Evolutionary conservation across 768 basidiomycete genomes (phyloP).

Genomic region (Mrakia hoshinonis): DNA sequence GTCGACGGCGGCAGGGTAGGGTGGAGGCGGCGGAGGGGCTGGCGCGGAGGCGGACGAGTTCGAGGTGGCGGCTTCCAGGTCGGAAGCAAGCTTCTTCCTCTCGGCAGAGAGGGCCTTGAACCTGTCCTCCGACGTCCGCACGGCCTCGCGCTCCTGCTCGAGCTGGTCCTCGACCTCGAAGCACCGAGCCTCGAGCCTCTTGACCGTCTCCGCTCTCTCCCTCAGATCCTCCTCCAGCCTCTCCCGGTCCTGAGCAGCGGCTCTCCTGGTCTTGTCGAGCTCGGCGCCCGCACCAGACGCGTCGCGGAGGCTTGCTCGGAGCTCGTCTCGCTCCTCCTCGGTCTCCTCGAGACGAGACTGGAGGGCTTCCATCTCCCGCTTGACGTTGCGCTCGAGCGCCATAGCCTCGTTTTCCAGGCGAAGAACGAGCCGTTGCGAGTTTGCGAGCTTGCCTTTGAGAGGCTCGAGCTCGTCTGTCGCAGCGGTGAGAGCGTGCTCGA

Average conservation of each 20-base stretch:
- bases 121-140: slow-evolving; percentile 2
- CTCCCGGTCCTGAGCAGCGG: not conserved
- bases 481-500: slow-evolving; percentile 29
- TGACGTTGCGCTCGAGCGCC: slow-evolving; percentile 33
- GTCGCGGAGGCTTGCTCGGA: slow-evolving; percentile 28
- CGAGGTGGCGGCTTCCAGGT: not conserved
- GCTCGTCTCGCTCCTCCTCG: slow-evolving; percentile 36
- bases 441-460: slow-evolving; percentile 33
- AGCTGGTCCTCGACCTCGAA: slow-evolving; percentile 32
- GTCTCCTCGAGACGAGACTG: slow-evolving; percentile 35
- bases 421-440: slow-evolving; percentile 33
- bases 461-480: slow-evolving; percentile 34
- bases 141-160: slow-evolving; percentile 25
- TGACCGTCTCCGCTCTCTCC: slow-evolving; percentile 34
- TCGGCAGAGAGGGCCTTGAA: not conserved
- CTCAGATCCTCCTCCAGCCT: slow-evolving; percentile 6
- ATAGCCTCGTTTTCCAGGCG: slow-evolving; percentile 40
- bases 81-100: slow-evolving; percentile 1
- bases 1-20: not conserved
- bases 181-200: slow-evolving; percentile 31
- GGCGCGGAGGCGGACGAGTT: not conserved
- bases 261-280: slow-evolving; percentile 11
- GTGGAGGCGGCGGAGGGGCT: not conserved
- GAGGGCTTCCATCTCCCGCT: slow-evolving; percentile 35
- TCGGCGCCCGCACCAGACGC: slow-evolving; percentile 10